These are phyloP conservation scores for Gilbertella persicaria DNA, from an alignment of 371 early-diverging fungal genomes.

Conservation along the genomic window DNA sequence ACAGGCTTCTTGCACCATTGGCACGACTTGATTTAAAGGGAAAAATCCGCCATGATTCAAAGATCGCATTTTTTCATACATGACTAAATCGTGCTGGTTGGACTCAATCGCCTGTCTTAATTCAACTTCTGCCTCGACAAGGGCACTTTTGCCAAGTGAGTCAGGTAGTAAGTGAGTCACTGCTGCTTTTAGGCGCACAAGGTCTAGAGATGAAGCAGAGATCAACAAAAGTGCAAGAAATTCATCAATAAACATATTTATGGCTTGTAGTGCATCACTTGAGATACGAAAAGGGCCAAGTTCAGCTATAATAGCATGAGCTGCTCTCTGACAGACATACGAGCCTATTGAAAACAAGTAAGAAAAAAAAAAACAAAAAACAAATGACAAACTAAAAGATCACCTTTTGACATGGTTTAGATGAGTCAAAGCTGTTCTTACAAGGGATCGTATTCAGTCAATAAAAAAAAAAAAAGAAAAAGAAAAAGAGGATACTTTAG, in stretches of 20 bases:
- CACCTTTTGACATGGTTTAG: background rate
- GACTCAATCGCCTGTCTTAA: conserved; percentile 56
- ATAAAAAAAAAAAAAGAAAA: background rate
- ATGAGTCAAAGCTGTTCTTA: background rate
- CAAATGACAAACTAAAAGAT: background rate
- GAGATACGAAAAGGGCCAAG: conserved; percentile 61
- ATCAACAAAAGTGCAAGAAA: conserved; percentile 51
- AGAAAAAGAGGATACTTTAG: no score
- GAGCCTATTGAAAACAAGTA: background rate
- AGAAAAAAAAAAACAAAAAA: no score
- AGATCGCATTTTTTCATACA: conserved; percentile 40
- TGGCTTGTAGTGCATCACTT: conserved; percentile 57
- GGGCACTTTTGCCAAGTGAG: conserved; percentile 61
- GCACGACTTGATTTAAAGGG: conserved; percentile 30
- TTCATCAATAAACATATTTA: conserved; percentile 66
- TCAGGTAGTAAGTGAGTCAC: conserved; percentile 50
- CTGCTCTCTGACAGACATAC: conserved; percentile 66
- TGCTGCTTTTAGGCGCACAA: conserved; percentile 49
- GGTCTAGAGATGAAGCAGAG: conserved; percentile 48
- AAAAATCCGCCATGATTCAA: conserved; percentile 12
- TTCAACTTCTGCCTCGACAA: conserved; percentile 68
- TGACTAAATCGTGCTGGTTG: conserved; percentile 12
- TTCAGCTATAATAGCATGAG: conserved; percentile 66
- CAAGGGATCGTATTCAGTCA: no score
- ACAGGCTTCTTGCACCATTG: conserved; percentile 50